Evolutionary conservation across 306 rosid species (phyloP).

Genomic region (Rosa persica): DNA sequence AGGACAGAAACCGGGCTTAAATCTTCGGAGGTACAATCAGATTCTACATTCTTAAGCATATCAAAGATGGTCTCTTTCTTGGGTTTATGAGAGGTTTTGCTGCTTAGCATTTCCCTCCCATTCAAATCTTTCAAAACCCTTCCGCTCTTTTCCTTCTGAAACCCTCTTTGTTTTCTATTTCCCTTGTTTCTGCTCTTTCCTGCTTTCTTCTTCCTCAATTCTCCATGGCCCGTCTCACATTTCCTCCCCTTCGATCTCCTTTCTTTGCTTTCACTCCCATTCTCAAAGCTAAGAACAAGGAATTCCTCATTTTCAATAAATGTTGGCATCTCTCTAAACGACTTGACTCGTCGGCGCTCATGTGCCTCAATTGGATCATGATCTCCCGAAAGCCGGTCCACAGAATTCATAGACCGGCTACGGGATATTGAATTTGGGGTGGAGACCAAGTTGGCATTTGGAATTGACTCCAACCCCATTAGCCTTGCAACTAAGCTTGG

Average conservation of each 20-base stretch:
- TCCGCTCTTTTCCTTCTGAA: slow-evolving; percentile 18
- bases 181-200: slow-evolving; percentile 33
- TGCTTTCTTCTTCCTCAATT: slow-evolving; percentile 39
- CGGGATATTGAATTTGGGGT: slow-evolving; percentile 35
- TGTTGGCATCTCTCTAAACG: slow-evolving; percentile 58
- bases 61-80: slow-evolving; percentile 27
- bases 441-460: slow-evolving; percentile 28
- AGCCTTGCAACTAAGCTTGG: slow-evolving; percentile 77
- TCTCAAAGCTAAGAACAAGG: slow-evolving; percentile 65
- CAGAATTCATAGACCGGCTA: slow-evolving; percentile 61
- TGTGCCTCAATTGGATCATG: slow-evolving; percentile 25
- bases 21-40: slow-evolving; percentile 59
- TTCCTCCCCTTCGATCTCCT: slow-evolving; percentile 36
- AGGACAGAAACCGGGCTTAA: slow-evolving; percentile 87
- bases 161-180: slow-evolving; percentile 35
- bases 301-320: slow-evolving; percentile 61
- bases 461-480: slow-evolving; percentile 80
- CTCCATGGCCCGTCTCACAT: slow-evolving; percentile 26
- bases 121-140: slow-evolving; percentile 25
- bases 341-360: slow-evolving; percentile 41
- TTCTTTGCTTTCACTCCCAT: slow-evolving; percentile 25
- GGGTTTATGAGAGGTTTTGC: slow-evolving; percentile 29
- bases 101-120: slow-evolving; percentile 33
- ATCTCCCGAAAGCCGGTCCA: slow-evolving; percentile 44
- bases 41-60: slow-evolving; percentile 34